These are phyloP conservation scores for Glonium stellatum DNA, from an alignment of 495 filamentous ascomycete genomes.

Conservation along the genomic window DNA sequence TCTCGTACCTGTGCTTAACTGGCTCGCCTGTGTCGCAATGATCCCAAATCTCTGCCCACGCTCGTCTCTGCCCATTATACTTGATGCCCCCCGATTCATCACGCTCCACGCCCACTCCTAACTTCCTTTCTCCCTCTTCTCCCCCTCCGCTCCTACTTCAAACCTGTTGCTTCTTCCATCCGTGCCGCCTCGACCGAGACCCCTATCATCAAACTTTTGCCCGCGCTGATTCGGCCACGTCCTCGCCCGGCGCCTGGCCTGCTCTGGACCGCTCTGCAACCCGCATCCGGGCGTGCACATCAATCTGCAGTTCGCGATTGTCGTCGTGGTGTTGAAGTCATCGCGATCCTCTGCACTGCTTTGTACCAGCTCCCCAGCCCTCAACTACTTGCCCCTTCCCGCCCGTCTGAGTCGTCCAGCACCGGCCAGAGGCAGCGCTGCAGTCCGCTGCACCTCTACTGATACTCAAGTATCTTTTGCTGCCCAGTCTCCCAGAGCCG, in stretches of 20 bases:
- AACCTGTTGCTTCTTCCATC: neutral
- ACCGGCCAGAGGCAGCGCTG: neutral
- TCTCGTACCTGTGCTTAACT: constrained; percentile 4
- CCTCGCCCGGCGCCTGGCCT: neutral
- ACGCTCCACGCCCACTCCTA: neutral
- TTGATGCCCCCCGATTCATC: constrained; percentile 3
- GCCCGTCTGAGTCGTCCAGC: neutral
- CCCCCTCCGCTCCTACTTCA: neutral
- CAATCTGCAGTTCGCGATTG: neutral
- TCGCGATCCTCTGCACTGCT: neutral
- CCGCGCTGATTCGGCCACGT: neutral
- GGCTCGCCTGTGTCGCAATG: constrained; percentile 4
- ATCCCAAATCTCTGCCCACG: constrained; percentile 5
- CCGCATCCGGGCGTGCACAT: neutral
- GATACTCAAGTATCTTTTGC: neutral
- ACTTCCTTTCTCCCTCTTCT: constrained; percentile 4
- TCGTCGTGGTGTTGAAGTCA: constrained; percentile 7
- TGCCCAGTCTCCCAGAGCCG: neutral
- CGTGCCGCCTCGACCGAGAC: constrained; percentile 3
- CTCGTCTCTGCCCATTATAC: constrained; percentile 5
- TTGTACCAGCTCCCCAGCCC: neutral
- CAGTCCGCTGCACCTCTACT: neutral
- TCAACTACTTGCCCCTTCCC: neutral
- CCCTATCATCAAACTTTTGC: constrained; percentile 7
- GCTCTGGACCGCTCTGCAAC: neutral